These are phyloP conservation scores for Globisporangium apiculatum DNA, from an alignment of 352 stramenopile genomes.

Conservation along the genomic window DNA sequence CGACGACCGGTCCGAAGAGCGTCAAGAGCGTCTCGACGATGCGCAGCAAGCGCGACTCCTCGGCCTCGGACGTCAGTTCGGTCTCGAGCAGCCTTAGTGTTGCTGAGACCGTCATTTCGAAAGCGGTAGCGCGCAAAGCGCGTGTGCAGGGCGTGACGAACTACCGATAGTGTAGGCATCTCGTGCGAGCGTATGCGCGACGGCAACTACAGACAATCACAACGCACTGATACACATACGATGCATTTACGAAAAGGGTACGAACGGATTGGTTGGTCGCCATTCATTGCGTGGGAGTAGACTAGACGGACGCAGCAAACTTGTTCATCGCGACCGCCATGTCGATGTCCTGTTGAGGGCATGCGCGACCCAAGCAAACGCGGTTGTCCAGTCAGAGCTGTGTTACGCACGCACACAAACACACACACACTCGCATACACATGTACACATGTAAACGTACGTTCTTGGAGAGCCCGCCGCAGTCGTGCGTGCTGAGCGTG, in stretches of 20 bases:
- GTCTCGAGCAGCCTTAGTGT: slow-evolving; percentile 56
- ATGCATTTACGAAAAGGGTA: too few relatives aligned
- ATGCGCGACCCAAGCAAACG: not conserved
- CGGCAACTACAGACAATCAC: too few relatives aligned
- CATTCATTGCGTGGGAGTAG: not conserved
- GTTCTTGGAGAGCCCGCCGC: slow-evolving; percentile 89
- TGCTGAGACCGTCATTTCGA: slow-evolving; percentile 71
- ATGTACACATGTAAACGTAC: slow-evolving; percentile 16
- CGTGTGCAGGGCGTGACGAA: slow-evolving; percentile 32
- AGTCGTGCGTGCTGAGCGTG: slow-evolving; percentile 96
- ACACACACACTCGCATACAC: too few relatives aligned
- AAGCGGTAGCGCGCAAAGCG: slow-evolving; percentile 56
- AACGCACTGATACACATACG: too few relatives aligned
- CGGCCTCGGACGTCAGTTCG: slow-evolving; percentile 47
- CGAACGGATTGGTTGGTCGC: too few relatives aligned
- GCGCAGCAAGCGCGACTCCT: slow-evolving; percentile 30
- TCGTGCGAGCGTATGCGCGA: too few relatives aligned
- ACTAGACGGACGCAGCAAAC: slow-evolving; percentile 25
- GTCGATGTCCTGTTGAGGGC: slow-evolving; percentile 32
- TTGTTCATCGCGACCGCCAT: slow-evolving; percentile 75
- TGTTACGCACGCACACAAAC: not conserved
- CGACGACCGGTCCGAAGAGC: slow-evolving; percentile 32
- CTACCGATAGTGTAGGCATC: slow-evolving; percentile 30
- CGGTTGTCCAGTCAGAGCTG: not conserved
- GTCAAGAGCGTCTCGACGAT: slow-evolving; percentile 40